Conservation (phyloP, 768 basidiomycete species). For the Tephrocybe sp. region DNA sequence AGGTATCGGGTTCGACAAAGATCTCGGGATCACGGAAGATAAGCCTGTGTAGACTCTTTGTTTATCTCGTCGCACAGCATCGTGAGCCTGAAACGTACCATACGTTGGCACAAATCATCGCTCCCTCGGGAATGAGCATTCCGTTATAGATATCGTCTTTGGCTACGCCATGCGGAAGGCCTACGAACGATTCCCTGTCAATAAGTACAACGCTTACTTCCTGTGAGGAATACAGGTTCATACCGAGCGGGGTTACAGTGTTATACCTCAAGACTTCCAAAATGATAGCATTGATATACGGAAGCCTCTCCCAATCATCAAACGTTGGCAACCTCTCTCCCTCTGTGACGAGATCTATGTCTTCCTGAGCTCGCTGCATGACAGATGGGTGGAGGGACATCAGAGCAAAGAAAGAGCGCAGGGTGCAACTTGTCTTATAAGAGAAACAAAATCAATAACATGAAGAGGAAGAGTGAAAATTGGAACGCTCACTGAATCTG, state of each 20-base stretch:
- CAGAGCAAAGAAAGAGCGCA: constrained; percentile 9
- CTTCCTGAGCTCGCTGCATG: constrained; percentile 11
- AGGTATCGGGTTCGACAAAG: constrained; percentile 17
- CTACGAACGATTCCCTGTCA: background rate
- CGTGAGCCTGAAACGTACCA: constrained; percentile 6
- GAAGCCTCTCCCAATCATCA: constrained; percentile 17
- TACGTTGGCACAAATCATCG: constrained; percentile 15
- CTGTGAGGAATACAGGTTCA: background rate
- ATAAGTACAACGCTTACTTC: background rate
- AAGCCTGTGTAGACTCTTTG: constrained; percentile 9
- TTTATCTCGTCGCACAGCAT: constrained; percentile 17
- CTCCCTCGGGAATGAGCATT: constrained; percentile 19
- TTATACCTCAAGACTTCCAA: constrained; percentile 24
- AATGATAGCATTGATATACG: constrained; percentile 19
- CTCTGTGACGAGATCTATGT: constrained; percentile 11
- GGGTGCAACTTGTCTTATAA: constrained; percentile 5
- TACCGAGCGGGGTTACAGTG: constrained; percentile 24
- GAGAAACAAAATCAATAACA: background rate
- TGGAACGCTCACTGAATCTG: constrained; percentile 8
- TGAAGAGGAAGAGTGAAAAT: background rate
- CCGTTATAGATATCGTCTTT: constrained; percentile 11
- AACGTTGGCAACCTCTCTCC: constrained; percentile 17
- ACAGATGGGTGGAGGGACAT: constrained; percentile 12
- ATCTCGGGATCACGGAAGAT: constrained; percentile 21
- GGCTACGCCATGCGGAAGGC: constrained; percentile 5